phyloP scores from a whole-genome alignment of 148 eudicot species.

The Rhododendron mucronatum region DNA sequence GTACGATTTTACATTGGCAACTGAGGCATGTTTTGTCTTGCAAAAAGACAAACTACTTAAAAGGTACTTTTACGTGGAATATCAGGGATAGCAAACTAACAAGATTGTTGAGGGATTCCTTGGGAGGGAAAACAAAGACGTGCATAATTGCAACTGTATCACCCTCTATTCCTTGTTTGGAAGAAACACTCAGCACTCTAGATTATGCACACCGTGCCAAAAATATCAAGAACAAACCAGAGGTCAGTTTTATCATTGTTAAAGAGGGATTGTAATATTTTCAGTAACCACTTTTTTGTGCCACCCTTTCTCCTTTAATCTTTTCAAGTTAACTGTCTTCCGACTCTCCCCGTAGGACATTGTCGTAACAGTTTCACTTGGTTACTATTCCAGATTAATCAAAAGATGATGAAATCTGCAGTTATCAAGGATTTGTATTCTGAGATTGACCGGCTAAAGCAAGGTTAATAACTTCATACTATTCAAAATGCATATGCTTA shows the following conservation, averaged over 20 bases:
- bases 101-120: constrained; percentile 89
- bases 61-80: constrained; percentile 3
- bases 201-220: constrained; percentile 99
- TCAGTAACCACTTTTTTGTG: background rate
- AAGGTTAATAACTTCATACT: constrained; percentile 40
- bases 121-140: constrained; percentile 98
- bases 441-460: constrained; percentile 94
- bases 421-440: constrained; percentile 86
- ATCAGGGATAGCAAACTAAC: constrained; percentile 95
- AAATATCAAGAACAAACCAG: constrained; percentile 97
- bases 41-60: background rate
- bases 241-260: constrained; percentile 42
- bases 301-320: background rate
- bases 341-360: background rate
- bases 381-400: constrained; percentile 63
- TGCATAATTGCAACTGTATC: constrained; percentile 96
- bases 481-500: background rate
- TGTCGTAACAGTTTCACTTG: constrained; percentile 1
- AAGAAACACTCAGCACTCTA: constrained; percentile 94
- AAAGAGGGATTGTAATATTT: background rate
- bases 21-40: background rate
- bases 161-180: constrained; percentile 83
- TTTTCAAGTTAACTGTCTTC: background rate
- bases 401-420: constrained; percentile 98
- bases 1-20: constrained; percentile 26